Evolutionary conservation across 257 asterid genomes (phyloP).

Genomic region (Lycium ferocissimum): DNA sequence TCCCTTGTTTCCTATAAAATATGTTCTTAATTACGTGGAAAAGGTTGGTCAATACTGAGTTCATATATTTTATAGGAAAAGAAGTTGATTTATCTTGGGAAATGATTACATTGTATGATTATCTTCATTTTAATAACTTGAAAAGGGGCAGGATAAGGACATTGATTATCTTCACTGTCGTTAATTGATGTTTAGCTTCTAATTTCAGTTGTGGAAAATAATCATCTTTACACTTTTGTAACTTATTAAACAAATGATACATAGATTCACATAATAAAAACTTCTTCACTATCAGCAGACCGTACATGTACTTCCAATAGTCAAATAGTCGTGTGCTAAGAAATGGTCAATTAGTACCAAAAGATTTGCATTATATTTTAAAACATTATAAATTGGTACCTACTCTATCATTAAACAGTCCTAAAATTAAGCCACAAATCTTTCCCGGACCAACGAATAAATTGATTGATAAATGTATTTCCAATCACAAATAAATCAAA

Average conservation of each 20-base stretch:
- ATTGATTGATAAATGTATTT: not conserved
- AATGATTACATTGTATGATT: slow-evolving; percentile 23
- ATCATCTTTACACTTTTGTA: slow-evolving; percentile 13
- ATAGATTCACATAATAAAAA: not conserved
- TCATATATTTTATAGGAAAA: slow-evolving; percentile 2
- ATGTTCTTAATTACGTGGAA: not conserved
- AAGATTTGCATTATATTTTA: too few relatives aligned
- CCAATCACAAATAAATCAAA: not conserved
- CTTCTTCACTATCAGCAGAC: not conserved
- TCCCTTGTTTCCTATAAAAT: not conserved
- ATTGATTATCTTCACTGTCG: not conserved
- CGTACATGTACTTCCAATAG: not conserved
- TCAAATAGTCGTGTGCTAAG: not conserved
- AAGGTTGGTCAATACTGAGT: not conserved
- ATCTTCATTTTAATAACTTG: not conserved
- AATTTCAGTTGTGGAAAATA: not conserved
- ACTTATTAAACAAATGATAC: slow-evolving; percentile 19
- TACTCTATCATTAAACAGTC: not conserved
- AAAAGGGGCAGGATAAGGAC: not conserved
- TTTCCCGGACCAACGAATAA: not conserved
- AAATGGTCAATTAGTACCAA: not conserved
- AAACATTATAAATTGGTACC: not conserved
- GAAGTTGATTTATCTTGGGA: slow-evolving; percentile 16
- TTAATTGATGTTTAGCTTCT: not conserved
- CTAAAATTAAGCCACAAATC: not conserved